A percentile compares a stretch with the other conserved stretches of the same genome.
These are phyloP conservation scores for Asparagopsis taxiformis DNA, from an alignment of 31 red algal species.

Conservation along the genomic window DNA sequence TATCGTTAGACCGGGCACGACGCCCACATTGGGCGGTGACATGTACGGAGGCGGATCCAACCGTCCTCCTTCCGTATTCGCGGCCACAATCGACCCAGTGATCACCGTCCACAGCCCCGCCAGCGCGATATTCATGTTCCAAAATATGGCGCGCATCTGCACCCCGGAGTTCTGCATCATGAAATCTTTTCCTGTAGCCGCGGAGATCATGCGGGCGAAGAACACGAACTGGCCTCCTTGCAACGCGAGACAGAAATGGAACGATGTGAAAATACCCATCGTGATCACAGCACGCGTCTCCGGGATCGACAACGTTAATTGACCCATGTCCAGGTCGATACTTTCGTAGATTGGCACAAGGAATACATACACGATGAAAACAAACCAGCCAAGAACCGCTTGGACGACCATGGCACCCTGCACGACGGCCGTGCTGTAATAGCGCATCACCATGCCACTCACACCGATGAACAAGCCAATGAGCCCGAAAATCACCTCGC, in stretches of 20 bases:
- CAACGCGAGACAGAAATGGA: slow-evolving; percentile 63
- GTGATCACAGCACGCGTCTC: slow-evolving; percentile 21
- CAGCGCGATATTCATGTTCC: slow-evolving; percentile 52
- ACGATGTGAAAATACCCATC: slow-evolving; percentile 59
- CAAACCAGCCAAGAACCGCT: slow-evolving; percentile 39
- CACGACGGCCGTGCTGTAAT: slow-evolving; percentile 18
- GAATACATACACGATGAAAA: slow-evolving; percentile 68
- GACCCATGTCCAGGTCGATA: slow-evolving; percentile 25
- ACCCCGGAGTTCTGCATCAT: slow-evolving; percentile 21
- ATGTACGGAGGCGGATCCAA: not conserved
- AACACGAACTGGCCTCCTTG: slow-evolving; percentile 73
- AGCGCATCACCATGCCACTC: slow-evolving; percentile 28
- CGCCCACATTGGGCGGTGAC: slow-evolving; percentile 70
- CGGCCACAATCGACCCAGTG: slow-evolving; percentile 24
- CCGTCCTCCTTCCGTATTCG: slow-evolving; percentile 2
- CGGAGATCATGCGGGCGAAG: slow-evolving; percentile 32
- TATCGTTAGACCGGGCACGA: slow-evolving; percentile 47
- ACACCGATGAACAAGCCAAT: slow-evolving; percentile 47
- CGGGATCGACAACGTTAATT: not conserved
- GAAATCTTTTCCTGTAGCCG: slow-evolving; percentile 23
- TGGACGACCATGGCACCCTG: slow-evolving; percentile 39
- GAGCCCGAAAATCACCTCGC: slow-evolving; percentile 59
- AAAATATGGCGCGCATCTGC: slow-evolving; percentile 46
- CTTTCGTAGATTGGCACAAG: slow-evolving; percentile 18
- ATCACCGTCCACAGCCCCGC: slow-evolving; percentile 63